Evolutionary conservation across 331 rosid species (phyloP).

Genomic region (Acacia concinna): DNA sequence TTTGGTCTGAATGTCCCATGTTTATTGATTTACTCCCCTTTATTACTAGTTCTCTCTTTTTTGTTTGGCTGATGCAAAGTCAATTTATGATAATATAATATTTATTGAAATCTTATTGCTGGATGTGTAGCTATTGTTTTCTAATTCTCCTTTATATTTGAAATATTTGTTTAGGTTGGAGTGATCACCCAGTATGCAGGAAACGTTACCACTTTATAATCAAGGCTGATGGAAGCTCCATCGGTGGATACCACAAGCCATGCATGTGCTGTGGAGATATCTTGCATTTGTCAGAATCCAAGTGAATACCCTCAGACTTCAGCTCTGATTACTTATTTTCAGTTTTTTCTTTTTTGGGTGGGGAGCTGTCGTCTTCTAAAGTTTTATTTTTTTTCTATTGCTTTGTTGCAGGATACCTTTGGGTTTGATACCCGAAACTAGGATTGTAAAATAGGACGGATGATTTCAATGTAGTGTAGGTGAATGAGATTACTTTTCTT

Average conservation of each 20-base stretch:
- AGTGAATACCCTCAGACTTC: conserved; percentile 54
- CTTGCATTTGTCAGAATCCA: conserved; percentile 90
- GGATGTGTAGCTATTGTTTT: conserved; percentile 12
- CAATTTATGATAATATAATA: background rate
- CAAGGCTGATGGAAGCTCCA: conserved; percentile 86
- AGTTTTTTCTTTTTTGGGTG: background rate
- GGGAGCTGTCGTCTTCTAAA: background rate
- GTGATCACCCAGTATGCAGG: conserved; percentile 90
- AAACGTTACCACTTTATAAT: conserved; percentile 94
- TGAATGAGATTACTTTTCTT: background rate
- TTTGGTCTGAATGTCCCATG: conserved; percentile 5
- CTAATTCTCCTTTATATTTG: conserved; percentile 7
- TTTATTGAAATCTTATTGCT: background rate
- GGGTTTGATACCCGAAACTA: background rate
- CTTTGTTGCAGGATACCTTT: background rate
- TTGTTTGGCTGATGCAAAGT: background rate
- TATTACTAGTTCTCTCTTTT: background rate
- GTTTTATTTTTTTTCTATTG: background rate
- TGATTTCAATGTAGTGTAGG: conserved; percentile 16
- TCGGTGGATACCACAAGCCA: conserved; percentile 95
- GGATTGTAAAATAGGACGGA: background rate
- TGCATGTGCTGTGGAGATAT: conserved; percentile 98
- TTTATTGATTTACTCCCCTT: background rate
- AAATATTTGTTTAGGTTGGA: conserved; percentile 68
- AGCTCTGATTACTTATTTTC: background rate